Evolutionary conservation across 108 stramenopile genomes (phyloP).

Genomic region (Hondaea fermentalgiana): DNA sequence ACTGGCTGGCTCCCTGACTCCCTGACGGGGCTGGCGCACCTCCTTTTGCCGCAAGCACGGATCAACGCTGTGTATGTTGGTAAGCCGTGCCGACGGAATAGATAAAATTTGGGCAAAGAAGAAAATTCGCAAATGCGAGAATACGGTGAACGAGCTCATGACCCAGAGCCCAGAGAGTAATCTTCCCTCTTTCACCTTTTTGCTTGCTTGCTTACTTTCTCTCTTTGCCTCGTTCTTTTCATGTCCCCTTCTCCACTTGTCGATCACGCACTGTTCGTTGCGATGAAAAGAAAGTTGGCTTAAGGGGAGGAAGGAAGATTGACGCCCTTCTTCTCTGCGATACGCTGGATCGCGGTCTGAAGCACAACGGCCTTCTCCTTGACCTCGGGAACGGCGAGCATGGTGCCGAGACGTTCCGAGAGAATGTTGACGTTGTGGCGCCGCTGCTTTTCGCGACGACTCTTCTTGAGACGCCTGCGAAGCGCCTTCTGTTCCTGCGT

Average conservation of each 20-base stretch:
- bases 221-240: too few relatives aligned
- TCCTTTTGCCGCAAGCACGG: neutral
- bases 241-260: too few relatives aligned
- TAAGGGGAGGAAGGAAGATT: neutral
- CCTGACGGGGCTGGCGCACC: too few relatives aligned
- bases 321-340: neutral
- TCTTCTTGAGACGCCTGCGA: neutral
- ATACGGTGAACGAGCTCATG: too few relatives aligned
- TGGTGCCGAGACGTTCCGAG: neutral
- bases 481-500: neutral
- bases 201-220: neutral
- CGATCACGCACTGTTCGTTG: too few relatives aligned
- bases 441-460: neutral
- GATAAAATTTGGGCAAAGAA: too few relatives aligned
- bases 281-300: too few relatives aligned
- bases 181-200: neutral
- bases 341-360: neutral
- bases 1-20: too few relatives aligned
- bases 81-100: neutral
- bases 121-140: too few relatives aligned
- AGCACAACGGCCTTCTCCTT: neutral
- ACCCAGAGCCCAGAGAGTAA: too few relatives aligned
- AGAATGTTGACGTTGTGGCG: slow-evolving; percentile 15
- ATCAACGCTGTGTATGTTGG: neutral
- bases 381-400: neutral